Evolutionary conservation across 108 stramenopile genomes (phyloP).

Genomic region (Stephanodiscus minutulus): DNA sequence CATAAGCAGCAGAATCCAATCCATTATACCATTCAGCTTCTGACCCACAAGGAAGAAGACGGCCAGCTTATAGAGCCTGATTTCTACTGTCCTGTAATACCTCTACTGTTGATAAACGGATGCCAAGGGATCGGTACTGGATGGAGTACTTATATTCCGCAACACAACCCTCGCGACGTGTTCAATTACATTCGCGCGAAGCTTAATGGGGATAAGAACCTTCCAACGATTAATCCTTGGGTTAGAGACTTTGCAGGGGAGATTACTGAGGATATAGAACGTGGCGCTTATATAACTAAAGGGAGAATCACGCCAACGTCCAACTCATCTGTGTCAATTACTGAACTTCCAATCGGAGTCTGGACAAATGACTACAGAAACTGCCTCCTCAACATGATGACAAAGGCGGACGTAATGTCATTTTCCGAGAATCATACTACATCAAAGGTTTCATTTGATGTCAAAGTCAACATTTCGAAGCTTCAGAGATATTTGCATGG

Average conservation of each 20-base stretch:
- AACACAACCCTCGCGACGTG: conserved; percentile 82
- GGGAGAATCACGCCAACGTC: conserved; percentile 55
- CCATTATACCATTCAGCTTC: conserved; percentile 29
- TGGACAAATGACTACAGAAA: conserved; percentile 91
- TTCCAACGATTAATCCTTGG: conserved; percentile 62
- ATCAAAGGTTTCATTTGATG: conserved; percentile 70
- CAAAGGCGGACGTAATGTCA: conserved; percentile 56
- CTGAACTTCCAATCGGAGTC: conserved; percentile 86
- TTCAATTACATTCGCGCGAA: conserved; percentile 73
- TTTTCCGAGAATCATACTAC: conserved; percentile 90
- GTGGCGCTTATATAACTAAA: conserved; percentile 47
- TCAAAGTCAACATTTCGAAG: conserved; percentile 60
- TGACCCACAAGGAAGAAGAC: conserved; percentile 84
- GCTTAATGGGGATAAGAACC: conserved; percentile 52
- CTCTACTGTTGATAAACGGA: conserved; percentile 89
- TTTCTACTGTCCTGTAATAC: conserved; percentile 85
- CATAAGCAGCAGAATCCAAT: background rate
- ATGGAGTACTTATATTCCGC: conserved; percentile 90
- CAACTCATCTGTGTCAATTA: conserved; percentile 60
- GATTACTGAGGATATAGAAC: conserved; percentile 45
- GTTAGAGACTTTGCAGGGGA: conserved; percentile 73
- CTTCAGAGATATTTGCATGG: conserved; percentile 49
- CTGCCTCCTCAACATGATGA: conserved; percentile 64
- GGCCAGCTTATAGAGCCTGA: conserved; percentile 87
- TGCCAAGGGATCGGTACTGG: conserved; percentile 95